Evolutionary conservation across 2,329 filamentous ascomycete species (phyloP).

Genomic region (Talaromyces sp.): DNA sequence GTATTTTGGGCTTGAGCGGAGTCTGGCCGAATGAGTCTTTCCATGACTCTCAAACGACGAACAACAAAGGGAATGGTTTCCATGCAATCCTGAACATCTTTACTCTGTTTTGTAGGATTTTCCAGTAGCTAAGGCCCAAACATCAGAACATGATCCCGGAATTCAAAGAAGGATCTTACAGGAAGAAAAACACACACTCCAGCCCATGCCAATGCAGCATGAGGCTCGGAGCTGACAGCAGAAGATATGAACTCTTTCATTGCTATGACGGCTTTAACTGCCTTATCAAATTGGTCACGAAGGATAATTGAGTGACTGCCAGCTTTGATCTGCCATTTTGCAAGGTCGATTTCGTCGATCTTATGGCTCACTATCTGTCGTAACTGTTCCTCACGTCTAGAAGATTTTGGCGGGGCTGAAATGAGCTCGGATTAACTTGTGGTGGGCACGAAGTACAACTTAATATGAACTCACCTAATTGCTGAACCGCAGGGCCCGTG

Average conservation of each 20-base stretch:
- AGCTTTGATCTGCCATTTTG: conserved; percentile 4
- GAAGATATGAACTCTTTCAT: conserved; percentile 1
- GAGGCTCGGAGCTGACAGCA: not conserved
- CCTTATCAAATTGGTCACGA: conserved; percentile 4
- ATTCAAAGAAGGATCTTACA: not conserved
- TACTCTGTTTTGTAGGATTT: not conserved
- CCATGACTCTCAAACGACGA: conserved; percentile 5
- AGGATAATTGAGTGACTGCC: not conserved
- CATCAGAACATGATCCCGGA: not conserved
- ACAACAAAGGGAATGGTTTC: conserved; percentile 5
- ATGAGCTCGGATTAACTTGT: not conserved
- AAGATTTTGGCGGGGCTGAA: not conserved
- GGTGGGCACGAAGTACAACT: not conserved
- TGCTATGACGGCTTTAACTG: not conserved
- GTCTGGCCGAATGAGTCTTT: conserved; percentile 2
- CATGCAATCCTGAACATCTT: conserved; percentile 2
- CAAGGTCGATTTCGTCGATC: not conserved
- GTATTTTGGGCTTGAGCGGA: not conserved
- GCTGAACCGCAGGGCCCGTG: not conserved
- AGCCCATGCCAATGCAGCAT: conserved; percentile 4
- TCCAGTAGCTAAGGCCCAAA: not conserved
- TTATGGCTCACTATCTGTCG: not conserved
- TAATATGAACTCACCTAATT: not conserved
- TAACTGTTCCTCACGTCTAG: not conserved
- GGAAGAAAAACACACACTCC: conserved; percentile 5